Evolutionary conservation across 2,329 filamentous ascomycete species (phyloP), one percentile per base, ranked within the genome.

Genomic region (Fusarium albidum): DNA sequence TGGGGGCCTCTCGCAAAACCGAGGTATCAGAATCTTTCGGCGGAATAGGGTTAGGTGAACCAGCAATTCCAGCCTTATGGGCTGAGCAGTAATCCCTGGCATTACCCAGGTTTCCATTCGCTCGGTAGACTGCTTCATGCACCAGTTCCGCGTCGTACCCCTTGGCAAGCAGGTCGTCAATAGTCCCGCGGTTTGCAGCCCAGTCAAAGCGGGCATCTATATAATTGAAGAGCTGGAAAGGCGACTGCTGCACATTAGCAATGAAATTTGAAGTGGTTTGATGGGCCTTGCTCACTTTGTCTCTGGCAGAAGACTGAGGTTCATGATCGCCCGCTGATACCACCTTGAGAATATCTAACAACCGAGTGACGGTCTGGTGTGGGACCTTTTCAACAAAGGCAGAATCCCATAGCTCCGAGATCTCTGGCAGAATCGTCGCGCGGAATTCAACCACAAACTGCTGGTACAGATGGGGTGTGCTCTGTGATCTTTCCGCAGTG

Each of bases 401-500:
- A 1, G 92, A 96, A 62, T 91, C 87, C 96, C 95, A 99, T 25
- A 98, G 82, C 39, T 87, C 82, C 50, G 84, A 83, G 33, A 95
- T 82, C 38, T 89, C 84, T 1, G 92, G 91, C 12, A 97, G 76
- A 21, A 97, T 85, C 21, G 87, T 85, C 74, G 90, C 86, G 34
- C 95, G 88, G 34, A 98, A 75, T 70, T 98, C 94, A 6, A 98
- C 86, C 12, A 97, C 78, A 49, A 98, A 89, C 65, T 97, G 94
- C 2, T 84, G 79, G 12, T 86, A 82, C 9, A 79, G 68, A 17
- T 76, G 73, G 3, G 71, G 64, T 18, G 75, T 75, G 11, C 71
- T 71, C 33, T 71, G 71, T 3, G 73, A 73, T 34, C 80, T 73
- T 13, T 81, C 79, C 6, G 65, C 57, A 32, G 60, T 64, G n/a